Conservation (phyloP, 1,284 basidiomycete genomes). For the Omphalotus olearius region DNA sequence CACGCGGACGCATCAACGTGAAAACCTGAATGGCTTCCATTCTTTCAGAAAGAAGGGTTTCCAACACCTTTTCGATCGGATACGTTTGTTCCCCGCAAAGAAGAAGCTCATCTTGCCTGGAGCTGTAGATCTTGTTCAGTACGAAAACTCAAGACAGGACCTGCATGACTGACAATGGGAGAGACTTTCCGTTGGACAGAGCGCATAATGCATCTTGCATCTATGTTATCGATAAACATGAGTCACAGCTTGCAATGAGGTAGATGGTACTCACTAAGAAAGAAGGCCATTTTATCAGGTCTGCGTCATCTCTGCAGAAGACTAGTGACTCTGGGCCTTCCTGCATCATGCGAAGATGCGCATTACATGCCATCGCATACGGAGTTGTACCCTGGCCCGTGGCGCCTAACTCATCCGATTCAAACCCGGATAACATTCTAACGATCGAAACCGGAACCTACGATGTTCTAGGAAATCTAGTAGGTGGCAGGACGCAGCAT, state of each 20-base stretch:
- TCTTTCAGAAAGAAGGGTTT: not conserved
- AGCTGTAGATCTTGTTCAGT: not conserved
- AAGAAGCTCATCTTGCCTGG: not conserved
- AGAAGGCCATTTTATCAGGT: slow-evolving; percentile 1
- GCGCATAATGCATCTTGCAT: not conserved
- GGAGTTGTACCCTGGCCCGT: not conserved
- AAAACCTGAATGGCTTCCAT: not conserved
- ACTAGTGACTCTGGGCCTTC: not conserved
- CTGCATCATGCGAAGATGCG: not conserved
- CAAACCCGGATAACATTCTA: not conserved
- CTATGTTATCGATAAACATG: not conserved
- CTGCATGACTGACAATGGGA: not conserved
- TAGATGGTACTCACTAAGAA: not conserved
- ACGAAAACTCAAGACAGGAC: not conserved
- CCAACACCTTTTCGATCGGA: slow-evolving; percentile 1
- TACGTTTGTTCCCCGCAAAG: not conserved
- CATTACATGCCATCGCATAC: not conserved
- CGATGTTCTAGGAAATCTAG: not conserved
- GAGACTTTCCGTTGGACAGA: not conserved
- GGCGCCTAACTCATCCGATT: not conserved
- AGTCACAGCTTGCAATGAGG: too few species aligned
- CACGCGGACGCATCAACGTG: not conserved
- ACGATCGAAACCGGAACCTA: not conserved
- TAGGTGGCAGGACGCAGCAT: slow-evolving; percentile 8
- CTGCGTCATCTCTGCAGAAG: not conserved